These are phyloP conservation scores for Plantago elongata DNA, from an alignment of 257 asterid genomes.

Conservation along the genomic window DNA sequence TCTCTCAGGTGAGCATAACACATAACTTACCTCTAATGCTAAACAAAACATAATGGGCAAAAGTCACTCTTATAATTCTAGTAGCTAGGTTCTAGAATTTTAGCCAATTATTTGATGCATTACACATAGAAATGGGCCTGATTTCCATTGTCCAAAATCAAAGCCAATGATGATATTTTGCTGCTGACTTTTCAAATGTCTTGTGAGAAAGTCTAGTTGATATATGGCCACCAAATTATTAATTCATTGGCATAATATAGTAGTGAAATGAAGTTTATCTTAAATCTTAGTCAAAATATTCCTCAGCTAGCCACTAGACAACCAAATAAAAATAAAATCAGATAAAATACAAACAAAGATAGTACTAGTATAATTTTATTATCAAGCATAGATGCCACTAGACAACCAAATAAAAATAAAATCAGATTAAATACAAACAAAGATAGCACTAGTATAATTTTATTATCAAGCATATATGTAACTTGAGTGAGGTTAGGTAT, in stretches of 20 bases:
- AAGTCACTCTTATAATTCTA: no score
- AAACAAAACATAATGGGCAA: background rate
- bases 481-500: no score
- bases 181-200: background rate
- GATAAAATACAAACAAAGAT: background rate
- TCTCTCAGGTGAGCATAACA: slow-evolving; percentile 56
- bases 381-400: no score
- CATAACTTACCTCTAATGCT: background rate
- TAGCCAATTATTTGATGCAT: no score
- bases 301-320: background rate
- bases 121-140: no score
- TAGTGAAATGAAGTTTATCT: background rate
- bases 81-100: no score
- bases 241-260: background rate
- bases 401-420: background rate
- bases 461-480: no score
- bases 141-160: no score
- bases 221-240: background rate
- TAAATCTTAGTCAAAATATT: background rate
- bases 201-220: background rate
- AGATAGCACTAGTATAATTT: no score
- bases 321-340: background rate
- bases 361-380: no score
- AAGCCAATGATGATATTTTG: no score
- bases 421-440: background rate